Percentiles rank a stretch among this genome's conserved stretches.
phyloP scores from a whole-genome alignment of 2,329 filamentous ascomycete species.

The Fusarium scirpi region DNA sequence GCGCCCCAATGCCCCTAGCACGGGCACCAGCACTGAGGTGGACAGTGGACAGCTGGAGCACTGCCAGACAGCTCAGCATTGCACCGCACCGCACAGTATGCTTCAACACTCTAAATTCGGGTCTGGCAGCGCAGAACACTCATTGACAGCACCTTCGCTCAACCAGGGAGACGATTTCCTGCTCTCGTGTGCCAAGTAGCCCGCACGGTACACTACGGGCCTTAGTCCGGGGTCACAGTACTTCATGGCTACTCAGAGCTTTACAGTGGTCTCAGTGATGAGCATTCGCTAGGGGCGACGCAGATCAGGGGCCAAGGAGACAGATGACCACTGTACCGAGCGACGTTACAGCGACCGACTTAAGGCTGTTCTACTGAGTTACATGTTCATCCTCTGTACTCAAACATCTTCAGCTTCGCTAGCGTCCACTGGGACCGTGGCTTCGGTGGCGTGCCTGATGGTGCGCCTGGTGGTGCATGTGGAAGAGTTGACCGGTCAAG shows the following conservation, averaged over 20 bases:
- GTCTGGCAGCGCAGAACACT: constrained; percentile 14
- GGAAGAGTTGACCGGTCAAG: constrained; percentile 32
- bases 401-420: constrained; percentile 34
- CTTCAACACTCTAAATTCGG: constrained; percentile 30
- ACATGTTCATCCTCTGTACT: constrained; percentile 22
- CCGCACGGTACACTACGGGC: constrained; percentile 41
- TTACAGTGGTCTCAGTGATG: not conserved
- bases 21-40: not conserved
- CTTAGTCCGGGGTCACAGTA: constrained; percentile 36
- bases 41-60: not conserved
- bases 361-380: not conserved
- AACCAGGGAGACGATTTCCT: constrained; percentile 30
- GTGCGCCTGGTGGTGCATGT: constrained; percentile 37
- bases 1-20: constrained; percentile 23
- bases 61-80: constrained; percentile 31
- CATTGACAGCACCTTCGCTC: constrained; percentile 18
- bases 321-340: not conserved
- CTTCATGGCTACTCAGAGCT: constrained; percentile 22
- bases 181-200: constrained; percentile 39
- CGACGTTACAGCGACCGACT: not conserved
- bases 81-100: constrained; percentile 26
- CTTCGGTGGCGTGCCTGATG: constrained; percentile 46
- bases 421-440: constrained; percentile 45
- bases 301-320: not conserved
- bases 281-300: not conserved